Percentiles rank a stretch among this genome's conserved stretches.
Evolutionary conservation across 805 yeast genomes (phyloP).

Genomic region (Wickerhamiella parazyma): DNA sequence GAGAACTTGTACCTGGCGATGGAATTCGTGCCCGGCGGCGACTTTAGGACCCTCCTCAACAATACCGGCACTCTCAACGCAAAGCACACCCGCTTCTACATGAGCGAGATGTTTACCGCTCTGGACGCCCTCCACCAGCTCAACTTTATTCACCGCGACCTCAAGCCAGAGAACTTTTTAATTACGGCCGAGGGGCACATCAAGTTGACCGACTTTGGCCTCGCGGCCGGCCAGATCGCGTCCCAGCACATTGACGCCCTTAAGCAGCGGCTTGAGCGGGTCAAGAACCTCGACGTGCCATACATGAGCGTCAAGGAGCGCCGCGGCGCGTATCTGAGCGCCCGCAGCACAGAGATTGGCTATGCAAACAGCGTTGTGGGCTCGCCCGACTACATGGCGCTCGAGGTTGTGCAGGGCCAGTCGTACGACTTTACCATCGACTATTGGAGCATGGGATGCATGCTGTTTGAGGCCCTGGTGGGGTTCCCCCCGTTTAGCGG

Average conservation of each 20-base stretch:
- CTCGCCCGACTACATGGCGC: conserved; percentile 97
- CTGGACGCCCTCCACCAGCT: conserved; percentile 86
- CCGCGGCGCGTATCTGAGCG: conserved; percentile 68
- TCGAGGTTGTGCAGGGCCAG: conserved; percentile 90
- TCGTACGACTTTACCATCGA: conserved; percentile 92
- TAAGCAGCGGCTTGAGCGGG: conserved; percentile 50
- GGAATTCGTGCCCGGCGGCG: conserved; percentile 99
- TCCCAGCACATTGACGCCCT: conserved; percentile 86
- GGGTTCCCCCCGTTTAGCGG: conserved; percentile 98
- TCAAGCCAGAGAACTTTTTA: conserved; percentile 87
- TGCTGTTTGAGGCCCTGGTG: conserved; percentile 87
- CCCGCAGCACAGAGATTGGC: conserved; percentile 58
- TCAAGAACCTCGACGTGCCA: conserved; percentile 59
- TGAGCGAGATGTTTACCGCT: conserved; percentile 92
- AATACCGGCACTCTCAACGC: conserved; percentile 89
- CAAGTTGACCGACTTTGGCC: conserved; percentile 88
- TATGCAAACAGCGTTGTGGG: conserved; percentile 95
- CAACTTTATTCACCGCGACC: conserved; percentile 93
- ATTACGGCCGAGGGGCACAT: conserved; percentile 86
- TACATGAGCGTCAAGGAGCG: conserved; percentile 75
- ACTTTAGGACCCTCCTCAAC: conserved; percentile 83
- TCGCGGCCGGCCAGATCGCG: conserved; percentile 93
- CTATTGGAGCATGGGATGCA: conserved; percentile 97
- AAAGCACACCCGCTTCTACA: conserved; percentile 88
- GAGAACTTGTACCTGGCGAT: conserved; percentile 86